A percentile compares a stretch with the other conserved stretches of the same genome.
Conservation (phyloP, 2,329 filamentous ascomycete genomes). For the Stachybotrys elegans region DNA sequence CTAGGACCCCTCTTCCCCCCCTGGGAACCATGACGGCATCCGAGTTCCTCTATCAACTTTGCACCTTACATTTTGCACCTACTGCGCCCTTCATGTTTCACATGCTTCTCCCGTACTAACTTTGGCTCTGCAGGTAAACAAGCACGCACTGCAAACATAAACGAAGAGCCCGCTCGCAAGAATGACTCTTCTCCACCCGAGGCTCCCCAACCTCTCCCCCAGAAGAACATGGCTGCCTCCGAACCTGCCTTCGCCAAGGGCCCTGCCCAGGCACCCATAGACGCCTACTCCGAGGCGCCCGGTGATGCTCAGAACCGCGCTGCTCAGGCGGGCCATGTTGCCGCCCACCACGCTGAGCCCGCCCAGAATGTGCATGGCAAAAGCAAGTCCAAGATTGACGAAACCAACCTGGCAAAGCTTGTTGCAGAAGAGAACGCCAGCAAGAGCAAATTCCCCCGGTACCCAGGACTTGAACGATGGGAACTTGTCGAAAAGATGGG, state of each 20-base stretch:
- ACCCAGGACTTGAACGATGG: constrained; percentile 55
- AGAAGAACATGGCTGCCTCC: constrained; percentile 47
- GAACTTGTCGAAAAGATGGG: constrained; percentile 94
- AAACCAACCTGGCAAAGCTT: constrained; percentile 74
- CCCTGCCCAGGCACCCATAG: constrained; percentile 40
- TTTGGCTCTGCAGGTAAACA: constrained; percentile 63
- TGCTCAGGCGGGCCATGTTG: constrained; percentile 61
- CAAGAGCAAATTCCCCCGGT: constrained; percentile 74
- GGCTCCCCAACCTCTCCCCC: constrained; percentile 46
- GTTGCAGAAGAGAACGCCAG: constrained; percentile 88
- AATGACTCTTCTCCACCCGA: constrained; percentile 45
- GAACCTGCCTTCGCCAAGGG: constrained; percentile 36
- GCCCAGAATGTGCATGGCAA: constrained; percentile 46
- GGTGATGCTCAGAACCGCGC: constrained; percentile 59
- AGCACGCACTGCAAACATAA: constrained; percentile 59
- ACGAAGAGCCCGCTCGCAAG: constrained; percentile 48
- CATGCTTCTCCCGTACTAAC: constrained; percentile 8
- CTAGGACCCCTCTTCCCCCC: too few species aligned
- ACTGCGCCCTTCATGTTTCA: too few species aligned
- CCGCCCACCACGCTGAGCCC: constrained; percentile 57
- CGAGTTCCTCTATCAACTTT: too few species aligned
- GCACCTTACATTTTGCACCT: background rate
- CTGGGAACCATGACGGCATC: too few species aligned
- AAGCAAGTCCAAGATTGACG: constrained; percentile 35
- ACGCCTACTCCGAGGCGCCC: constrained; percentile 59